Base-by-base conservation (phyloP, 2,329 filamentous ascomycete species). In the Penicillium sp. region DNA sequence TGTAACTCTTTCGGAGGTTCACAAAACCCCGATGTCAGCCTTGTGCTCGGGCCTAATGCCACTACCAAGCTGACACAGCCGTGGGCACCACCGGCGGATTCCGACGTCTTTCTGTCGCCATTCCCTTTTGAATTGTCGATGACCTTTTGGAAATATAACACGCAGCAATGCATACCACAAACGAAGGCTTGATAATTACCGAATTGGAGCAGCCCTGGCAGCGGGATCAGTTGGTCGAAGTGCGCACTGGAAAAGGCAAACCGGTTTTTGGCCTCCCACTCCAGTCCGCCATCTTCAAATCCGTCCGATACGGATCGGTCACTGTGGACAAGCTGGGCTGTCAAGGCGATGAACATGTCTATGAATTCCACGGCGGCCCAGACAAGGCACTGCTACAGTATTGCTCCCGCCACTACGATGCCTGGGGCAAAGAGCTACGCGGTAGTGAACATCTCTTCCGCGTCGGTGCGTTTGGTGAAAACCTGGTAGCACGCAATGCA, bases 341-440 rank as follows among this genome's bases (percentile, higher is more conserved):
- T 33, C 36, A 9, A 22, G 39, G 50, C 14, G 53, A 55, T 20
- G 49, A 49, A n/a, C 44, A 55, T 35, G 53, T 30, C 10, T 42
- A 48, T 24, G 80, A 78, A 0, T 82, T 83, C 46, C 85, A 87
- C 52, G 83, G 83, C 6, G 83, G 83, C 0, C 66, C 71, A 0
- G 85, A 88, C 53, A 87, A 87, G 66, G 85, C 84, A 0, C 73
- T 88, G 9, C 78, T 84, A 28, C 66, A 71, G 78, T 85, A 87
- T 61, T 86, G 81, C 67, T 78, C 78, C 5, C 70, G 76, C 0
- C 84, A 87, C 64, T 87, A 87, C 60, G 57, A 72, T 0, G 59
- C 67, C 16, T 87, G 84, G 84, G 72, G 68, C 14, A 53, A 66
- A 2, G 80, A 83, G 35, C 77, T 80, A 45, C 83, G 83, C 0